Percentiles rank a stretch among this genome's conserved stretches.
phyloP scores from a whole-genome alignment of 2,329 filamentous ascomycete genomes.

The Triangularia setosa region DNA sequence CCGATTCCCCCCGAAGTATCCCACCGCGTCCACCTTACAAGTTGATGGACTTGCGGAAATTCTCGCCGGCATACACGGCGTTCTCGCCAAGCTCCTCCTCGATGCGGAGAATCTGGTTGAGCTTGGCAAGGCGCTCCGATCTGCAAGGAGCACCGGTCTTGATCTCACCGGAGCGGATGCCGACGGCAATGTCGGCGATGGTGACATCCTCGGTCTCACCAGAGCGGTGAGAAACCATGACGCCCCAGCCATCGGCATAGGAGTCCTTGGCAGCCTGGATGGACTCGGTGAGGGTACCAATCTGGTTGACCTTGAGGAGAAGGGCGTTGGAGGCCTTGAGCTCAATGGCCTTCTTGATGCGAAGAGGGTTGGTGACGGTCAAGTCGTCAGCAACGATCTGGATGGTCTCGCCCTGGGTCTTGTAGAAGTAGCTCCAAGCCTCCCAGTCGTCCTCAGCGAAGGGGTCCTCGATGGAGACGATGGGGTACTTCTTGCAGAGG shows the following conservation, averaged over 20 bases:
- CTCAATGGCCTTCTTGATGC: conserved; percentile 99
- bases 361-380: conserved; percentile 97
- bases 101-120: conserved; percentile 99
- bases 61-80: conserved; percentile 84
- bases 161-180: conserved; percentile 95
- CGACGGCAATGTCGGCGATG: conserved; percentile 96
- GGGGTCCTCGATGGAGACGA: conserved; percentile 97
- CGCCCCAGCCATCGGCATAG: conserved; percentile 91
- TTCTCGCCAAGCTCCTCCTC: conserved; percentile 96
- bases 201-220: conserved; percentile 99
- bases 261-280: conserved; percentile 99
- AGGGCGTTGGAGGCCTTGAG: conserved; percentile 98
- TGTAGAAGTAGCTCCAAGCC: conserved; percentile 99
- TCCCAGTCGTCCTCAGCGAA: conserved; percentile 99
- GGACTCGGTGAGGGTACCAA: conserved; percentile 96
- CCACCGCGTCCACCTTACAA: conserved; percentile 53
- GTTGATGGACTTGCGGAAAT: conserved; percentile 89
- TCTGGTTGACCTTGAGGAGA: conserved; percentile 99
- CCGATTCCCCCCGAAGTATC: conserved; percentile 19
- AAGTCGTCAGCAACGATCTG: conserved; percentile 98
- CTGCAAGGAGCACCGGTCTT: conserved; percentile 96
- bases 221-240: conserved; percentile 99
- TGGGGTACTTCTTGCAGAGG: conserved; percentile 92
- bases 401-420: conserved; percentile 79
- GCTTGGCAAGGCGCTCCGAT: conserved; percentile 97